Evolutionary conservation across 2,329 filamentous ascomycete species (phyloP), one percentile per base, ranked within the genome.

Genomic region (Stenocarpella maydis): DNA sequence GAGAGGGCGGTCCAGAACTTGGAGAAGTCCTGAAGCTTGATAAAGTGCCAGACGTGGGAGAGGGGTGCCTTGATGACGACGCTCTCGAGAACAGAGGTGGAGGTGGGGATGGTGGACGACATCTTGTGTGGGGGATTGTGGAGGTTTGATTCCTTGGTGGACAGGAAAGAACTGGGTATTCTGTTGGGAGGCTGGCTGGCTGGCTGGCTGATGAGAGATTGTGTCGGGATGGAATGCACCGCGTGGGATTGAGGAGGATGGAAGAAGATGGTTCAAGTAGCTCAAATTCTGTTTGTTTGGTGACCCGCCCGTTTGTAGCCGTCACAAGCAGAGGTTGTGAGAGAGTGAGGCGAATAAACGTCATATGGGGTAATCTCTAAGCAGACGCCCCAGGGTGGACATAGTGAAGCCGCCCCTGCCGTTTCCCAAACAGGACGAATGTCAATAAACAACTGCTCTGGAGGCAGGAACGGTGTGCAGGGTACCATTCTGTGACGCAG

Each of bases 1-100:
- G 85, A 82, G 53, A 93, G 84, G 72, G 87, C 86, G 53, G 83
- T 82, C 88, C 89, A 92, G 83, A 91, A 93, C 76, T 87, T 85
- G 82, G 81, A 79, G 80, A 93, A 92, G 78, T 90, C 85, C 79
- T 88, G 86, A 47, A 92, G 88, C 85, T 92, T 92, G 87, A 92
- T 90, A 76, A 88, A 84, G 83, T 92, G 90, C 65, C 91, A 93
- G 78, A 92, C 90, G 74, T 87, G 80, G 75, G 85, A 85, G 78
- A 92, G 86, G 41, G 87, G 87, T 45, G 90, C 90, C 74, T 87
- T 84, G 80, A 93, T 92, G 79, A 93, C 89, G 76, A 88, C 85
- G 68, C 86, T 89, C 82, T 91, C 90, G 74, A 84, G 82, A 75
- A 92, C 88, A 31, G 87, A 90, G 75, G 88, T 91, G 70, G 88